Percentiles rank a stretch among this genome's conserved stretches.
Conservation (phyloP, 108 stramenopile species). For the Cyclotella cryptica region DNA sequence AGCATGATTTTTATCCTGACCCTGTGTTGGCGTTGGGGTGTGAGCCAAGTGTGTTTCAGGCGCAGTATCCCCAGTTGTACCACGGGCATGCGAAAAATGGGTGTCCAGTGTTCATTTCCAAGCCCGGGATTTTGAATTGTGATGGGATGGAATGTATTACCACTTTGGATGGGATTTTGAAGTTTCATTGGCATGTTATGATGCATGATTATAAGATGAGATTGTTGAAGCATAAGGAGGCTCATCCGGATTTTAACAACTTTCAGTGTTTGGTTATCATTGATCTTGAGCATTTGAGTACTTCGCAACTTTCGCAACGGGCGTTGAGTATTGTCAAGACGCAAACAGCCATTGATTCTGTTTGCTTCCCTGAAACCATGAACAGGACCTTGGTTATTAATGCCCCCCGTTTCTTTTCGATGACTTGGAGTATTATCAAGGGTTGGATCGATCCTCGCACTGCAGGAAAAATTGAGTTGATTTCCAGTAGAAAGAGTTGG, state of each 20-base stretch:
- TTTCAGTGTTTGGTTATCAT: constrained; percentile 80
- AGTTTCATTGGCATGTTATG: constrained; percentile 88
- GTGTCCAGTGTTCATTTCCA: constrained; percentile 79
- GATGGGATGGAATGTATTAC: constrained; percentile 87
- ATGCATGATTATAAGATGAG: constrained; percentile 80
- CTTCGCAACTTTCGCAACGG: constrained; percentile 58
- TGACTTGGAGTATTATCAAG: constrained; percentile 87
- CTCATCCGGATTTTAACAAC: constrained; percentile 73
- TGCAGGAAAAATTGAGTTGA: constrained; percentile 80
- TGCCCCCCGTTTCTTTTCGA: constrained; percentile 83
- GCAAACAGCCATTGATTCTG: constrained; percentile 85
- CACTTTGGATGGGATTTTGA: constrained; percentile 77
- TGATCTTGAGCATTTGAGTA: constrained; percentile 76
- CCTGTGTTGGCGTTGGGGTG: constrained; percentile 72
- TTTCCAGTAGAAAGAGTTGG: constrained; percentile 66
- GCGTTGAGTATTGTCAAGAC: constrained; percentile 84
- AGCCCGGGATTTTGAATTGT: constrained; percentile 82
- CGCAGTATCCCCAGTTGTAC: constrained; percentile 88
- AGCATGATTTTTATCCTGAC: constrained; percentile 78
- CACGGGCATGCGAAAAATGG: constrained; percentile 80
- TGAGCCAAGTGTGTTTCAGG: constrained; percentile 65
- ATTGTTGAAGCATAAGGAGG: constrained; percentile 67
- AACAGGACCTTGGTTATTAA: constrained; percentile 81
- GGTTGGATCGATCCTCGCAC: constrained; percentile 88
- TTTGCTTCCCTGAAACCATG: constrained; percentile 92